Base-by-base conservation (phyloP, 805 yeast genomes). In the Lipomyces anomalus region DNA sequence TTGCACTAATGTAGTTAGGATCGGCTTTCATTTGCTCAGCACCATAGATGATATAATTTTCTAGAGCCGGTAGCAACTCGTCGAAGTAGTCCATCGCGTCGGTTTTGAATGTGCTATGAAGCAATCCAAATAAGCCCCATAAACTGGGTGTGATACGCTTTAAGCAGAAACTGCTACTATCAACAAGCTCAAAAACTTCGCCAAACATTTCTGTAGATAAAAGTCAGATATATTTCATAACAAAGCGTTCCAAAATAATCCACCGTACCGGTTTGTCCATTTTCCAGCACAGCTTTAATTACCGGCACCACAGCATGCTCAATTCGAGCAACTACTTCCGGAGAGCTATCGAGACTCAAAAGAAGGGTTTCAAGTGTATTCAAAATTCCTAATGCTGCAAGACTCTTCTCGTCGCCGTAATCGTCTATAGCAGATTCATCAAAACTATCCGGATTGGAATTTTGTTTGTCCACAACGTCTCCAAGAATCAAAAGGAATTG, bases 361-460 rank as follows among this genome's bases (percentile, higher is more conserved):
- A 90, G 66, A 43, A 90, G 81, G 0, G 96, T 86, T 26, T 83
- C 77, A 67, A 89, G 75, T 2, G 96, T 89, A 55, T 81, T 82
- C 52, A 90, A 64, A 28, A 88, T 74, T 11, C 95, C 95, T 18
- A 80, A 67, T 0, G 89, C 95, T 18, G 95, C 87, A 74, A 80
- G 76, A 36, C 81, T 79, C 63, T 87, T 88, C 28, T 57, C 60
- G 29, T 57, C 59, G 16, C 32, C 50, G 21, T 40, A 45, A 22
- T 51, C 53, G 33, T 13, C 36, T 6, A 28, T 28, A 9, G 23
- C 17, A 3, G 38, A 28, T 48, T 84, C 95, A 20, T 68, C 69
- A 30, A 53, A 57, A 21, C 52, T 58, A 9, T 65, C 71, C 17
- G 62, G 61, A 37, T 70, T 69, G 6, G 61, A 62, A 44, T 73